Evolutionary conservation across 768 basidiomycete genomes (phyloP), one percentile per base, ranked within the genome.

Genomic region (Naganishia vishniacii): DNA sequence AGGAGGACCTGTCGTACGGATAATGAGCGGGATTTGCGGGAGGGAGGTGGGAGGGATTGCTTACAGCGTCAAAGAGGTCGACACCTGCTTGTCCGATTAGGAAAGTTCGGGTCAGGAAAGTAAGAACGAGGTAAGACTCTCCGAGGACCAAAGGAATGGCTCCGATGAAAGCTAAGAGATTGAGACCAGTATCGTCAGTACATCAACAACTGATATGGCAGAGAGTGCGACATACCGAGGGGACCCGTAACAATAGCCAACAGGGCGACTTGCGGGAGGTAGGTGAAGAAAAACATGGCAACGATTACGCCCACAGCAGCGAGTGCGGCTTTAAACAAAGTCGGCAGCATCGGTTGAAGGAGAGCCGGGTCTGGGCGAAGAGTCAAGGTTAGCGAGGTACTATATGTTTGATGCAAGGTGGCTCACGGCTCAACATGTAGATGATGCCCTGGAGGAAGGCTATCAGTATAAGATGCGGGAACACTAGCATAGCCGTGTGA

Each of bases 221-320:
- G 15, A 34, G 11, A 41, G 34, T 1, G n/a, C 0, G 7, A 65
- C 76, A 64, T 40, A 77, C 84, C 84, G 28, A 87, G 80, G 4
- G 86, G 85, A 0, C 86, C 87, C 0, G 82, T 82, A 68, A 87
- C 80, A 60, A 86, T 67, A 1, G 84, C 81, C 41, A 86, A 83
- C 48, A 87, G 72, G 44, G 84, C 84, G 37, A 84, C 82, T 70
- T 86, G 85, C 2, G 87, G 87, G 9, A 86, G 69, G 77, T 85
- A 88, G 48, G 77, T 73, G 65, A 79, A 73, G 46, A 72, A 56
- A 69, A 85, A 84, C 68, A 85, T 67, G 3, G 59, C 64, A 6
- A 65, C 65, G 53, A 78, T 68, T 37, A 79, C 72, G 11, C 59
- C 71, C 31, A 74, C 23, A 0, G 73, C 72, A 32, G 74, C 58